Evolutionary conservation across 371 early-diverging fungal species (phyloP), one percentile per base, ranked within the genome.

Genomic region (Mortierella sp.): DNA sequence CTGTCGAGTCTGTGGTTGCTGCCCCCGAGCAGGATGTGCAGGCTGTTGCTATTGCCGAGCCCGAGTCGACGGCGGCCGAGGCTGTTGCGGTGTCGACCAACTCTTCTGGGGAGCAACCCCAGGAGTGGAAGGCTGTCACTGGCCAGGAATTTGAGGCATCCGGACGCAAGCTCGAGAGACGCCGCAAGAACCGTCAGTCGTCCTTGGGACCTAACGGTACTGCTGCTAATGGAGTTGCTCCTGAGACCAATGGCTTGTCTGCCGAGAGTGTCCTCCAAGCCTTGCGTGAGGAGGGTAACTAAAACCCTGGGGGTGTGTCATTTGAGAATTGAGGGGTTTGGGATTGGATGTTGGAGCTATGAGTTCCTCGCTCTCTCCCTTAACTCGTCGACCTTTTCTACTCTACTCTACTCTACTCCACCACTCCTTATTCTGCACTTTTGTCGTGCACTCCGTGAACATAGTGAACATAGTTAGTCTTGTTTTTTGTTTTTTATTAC

Each of bases 231-330:
- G 51, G 51, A 21, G 51, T 51, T 51, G 21, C 78, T n/a, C 24
- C 75, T 48, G 58, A 75, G 46, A 65, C 76, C 35, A 51, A 73
- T 27, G 75, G 75, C 18, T 60, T 83, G 29, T 83, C 84, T 29
- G 84, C 84, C 0, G 84, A 83, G 60, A 83, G 84, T 70, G 77
- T 83, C 38, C 60, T 83, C 18, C 84, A 83, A 43, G 84, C 84
- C 54, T 43, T 83, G 65, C 46, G 74, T n/a, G 84, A 83, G 75
- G 84, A 83, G 43, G 83, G 72, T 43, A 70, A 46, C 54, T 70
- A 74, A 71, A 74, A 49, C 46, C 4, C 43, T 41, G 60, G 10
- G 35, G 1, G 14, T 35, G 32, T 6, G 6, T 35, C 7, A 5
- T 35, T 32, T 14, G 63, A 63, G 21, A 21, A 11, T 18, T 6